A percentile compares a stretch with the other conserved stretches of the same genome.
Conservation (phyloP, 805 yeast species). For the Kazachstania martiniae region DNA sequence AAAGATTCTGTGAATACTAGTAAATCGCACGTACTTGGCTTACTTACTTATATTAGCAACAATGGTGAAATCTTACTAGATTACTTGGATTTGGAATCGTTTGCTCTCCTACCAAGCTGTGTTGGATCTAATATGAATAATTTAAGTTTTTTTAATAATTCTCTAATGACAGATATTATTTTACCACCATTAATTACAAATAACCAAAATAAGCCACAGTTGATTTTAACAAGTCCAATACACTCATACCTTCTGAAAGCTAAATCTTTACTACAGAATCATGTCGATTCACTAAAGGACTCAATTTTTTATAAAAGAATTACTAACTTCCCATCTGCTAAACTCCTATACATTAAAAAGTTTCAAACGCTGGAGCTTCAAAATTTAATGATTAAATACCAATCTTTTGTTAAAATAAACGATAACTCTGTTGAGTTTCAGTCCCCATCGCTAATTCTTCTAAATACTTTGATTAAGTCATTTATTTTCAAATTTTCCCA, state of each 20-base stretch:
- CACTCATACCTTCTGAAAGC: conserved; percentile 13
- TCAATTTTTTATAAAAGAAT: conserved; percentile 11
- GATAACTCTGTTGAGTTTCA: conserved; percentile 18
- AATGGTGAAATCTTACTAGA: conserved; percentile 12
- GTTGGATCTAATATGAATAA: conserved; percentile 16
- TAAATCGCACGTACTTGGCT: neutral
- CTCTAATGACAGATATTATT: conserved; percentile 12
- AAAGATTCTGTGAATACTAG: neutral
- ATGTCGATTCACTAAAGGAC: conserved; percentile 5
- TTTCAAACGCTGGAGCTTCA: conserved; percentile 12
- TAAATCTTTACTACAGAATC: conserved; percentile 8
- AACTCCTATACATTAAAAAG: conserved; percentile 13
- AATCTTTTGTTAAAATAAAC: conserved; percentile 17
- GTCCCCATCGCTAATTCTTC: conserved; percentile 10
- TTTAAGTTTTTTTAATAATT: conserved; percentile 9
- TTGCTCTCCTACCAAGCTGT: conserved; percentile 15
- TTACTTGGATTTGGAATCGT: conserved; percentile 12
- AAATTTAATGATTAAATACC: conserved; percentile 20
- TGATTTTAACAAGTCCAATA: conserved; percentile 13
- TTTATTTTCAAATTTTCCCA: conserved; percentile 21
- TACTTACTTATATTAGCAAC: conserved; percentile 12
- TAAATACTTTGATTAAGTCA: conserved; percentile 14
- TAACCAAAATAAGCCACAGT: conserved; percentile 5
- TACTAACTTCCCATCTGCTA: conserved; percentile 14
- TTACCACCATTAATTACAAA: conserved; percentile 9